phyloP scores from a whole-genome alignment of 75 land plant species.

The Sequoiadendron giganteum region DNA sequence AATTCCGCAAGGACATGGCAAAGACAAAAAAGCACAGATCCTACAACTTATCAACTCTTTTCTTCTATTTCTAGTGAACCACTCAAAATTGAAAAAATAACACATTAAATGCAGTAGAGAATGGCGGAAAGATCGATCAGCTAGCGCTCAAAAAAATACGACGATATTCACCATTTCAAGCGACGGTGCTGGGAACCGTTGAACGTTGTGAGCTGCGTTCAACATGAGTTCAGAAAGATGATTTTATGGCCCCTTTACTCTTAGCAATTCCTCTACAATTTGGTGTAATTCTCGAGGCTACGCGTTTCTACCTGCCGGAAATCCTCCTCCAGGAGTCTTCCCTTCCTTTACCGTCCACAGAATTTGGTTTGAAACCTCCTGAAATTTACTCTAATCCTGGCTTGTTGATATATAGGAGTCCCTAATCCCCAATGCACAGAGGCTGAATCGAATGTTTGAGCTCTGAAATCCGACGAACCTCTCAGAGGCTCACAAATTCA shows the following conservation, averaged over 20 bases:
- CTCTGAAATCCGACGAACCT: too few species aligned
- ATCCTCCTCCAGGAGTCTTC: too few species aligned
- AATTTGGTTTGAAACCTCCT: too few species aligned
- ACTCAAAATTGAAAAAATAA: background rate
- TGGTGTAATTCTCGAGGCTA: background rate
- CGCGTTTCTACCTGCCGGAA: too few species aligned
- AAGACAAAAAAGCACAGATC: background rate
- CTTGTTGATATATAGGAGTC: too few species aligned
- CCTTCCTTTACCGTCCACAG: too few species aligned
- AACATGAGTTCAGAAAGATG: background rate
- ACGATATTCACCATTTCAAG: background rate
- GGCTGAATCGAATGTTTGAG: too few species aligned
- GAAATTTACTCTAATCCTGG: too few species aligned
- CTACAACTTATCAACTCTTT: background rate
- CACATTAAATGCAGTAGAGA: background rate
- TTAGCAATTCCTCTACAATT: background rate
- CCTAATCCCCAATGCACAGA: too few species aligned
- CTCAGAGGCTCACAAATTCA: too few species aligned
- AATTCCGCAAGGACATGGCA: background rate
- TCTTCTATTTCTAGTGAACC: too few species aligned
- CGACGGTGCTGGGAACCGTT: background rate
- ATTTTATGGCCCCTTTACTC: too few species aligned
- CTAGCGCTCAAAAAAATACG: background rate
- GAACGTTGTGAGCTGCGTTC: constrained; percentile 5
- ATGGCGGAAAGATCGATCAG: background rate